phyloP scores from a whole-genome alignment of 345 rosid species.

The Lumnitzera racemosa region DNA sequence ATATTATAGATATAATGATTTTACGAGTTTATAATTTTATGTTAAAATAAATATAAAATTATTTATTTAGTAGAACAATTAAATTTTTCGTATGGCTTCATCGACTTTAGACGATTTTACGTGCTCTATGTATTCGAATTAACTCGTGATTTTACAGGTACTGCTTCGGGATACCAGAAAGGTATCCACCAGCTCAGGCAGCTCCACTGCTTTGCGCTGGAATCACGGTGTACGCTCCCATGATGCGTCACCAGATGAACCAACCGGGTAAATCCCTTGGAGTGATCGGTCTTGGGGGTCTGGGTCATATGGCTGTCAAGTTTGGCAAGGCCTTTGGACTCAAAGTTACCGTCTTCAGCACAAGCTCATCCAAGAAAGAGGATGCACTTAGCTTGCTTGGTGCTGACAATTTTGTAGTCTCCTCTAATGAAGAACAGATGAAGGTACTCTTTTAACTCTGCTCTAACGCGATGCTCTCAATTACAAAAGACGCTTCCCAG shows the following conservation, averaged over 20 bases:
- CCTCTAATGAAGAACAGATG: slow-evolving; percentile 75
- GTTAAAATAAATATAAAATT: too few species aligned
- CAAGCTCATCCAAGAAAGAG: slow-evolving; percentile 68
- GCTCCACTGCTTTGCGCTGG: slow-evolving; percentile 95
- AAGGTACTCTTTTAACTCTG: slow-evolving; percentile 34
- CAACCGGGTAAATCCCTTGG: slow-evolving; percentile 82
- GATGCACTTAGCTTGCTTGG: slow-evolving; percentile 74
- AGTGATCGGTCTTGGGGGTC: slow-evolving; percentile 91
- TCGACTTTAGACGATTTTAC: too few species aligned
- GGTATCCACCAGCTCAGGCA: slow-evolving; percentile 66
- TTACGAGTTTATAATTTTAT: too few species aligned
- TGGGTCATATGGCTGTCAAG: slow-evolving; percentile 97
- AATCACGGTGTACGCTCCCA: slow-evolving; percentile 77
- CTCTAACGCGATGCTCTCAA: too few species aligned
- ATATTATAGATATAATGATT: too few species aligned
- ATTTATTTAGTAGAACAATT: too few species aligned
- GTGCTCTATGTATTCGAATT: too few species aligned
- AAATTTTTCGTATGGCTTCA: accelerated
- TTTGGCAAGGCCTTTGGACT: slow-evolving; percentile 93
- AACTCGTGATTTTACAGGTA: slow-evolving; percentile 33
- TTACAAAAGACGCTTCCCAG: not conserved
- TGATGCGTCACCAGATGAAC: slow-evolving; percentile 80
- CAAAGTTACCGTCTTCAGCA: slow-evolving; percentile 76
- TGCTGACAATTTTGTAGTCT: slow-evolving; percentile 58
- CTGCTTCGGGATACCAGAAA: slow-evolving; percentile 69